Base-by-base conservation (phyloP, 2,329 filamentous ascomycete species). In the Venturia nashicola region DNA sequence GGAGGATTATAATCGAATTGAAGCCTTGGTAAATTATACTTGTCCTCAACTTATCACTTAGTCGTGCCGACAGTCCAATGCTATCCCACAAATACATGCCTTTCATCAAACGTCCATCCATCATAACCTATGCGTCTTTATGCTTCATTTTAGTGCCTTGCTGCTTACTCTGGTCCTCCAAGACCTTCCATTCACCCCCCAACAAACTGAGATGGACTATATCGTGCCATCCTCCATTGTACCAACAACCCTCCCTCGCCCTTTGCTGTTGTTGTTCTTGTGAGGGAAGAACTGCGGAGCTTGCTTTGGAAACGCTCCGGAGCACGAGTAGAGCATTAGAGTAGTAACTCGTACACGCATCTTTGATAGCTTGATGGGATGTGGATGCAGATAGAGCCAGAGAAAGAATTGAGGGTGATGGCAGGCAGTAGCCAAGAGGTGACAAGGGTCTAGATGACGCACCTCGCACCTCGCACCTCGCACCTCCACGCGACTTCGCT, bases 201-300 rank as follows among this genome's bases (percentile, higher is more conserved):
- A 63, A 57, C 27, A 54, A 3, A 8, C 44, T 14, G 2, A 57
- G n/a, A 2, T 4, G 14, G 16, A 57, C 32, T 57, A 40, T 20
- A 57, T 63, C 61, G 36, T 63, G 61, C 43, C 61, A 63, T 40
- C 3, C 48, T n/a, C 27, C 27, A 39, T 36, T 39, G n/a, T 18
- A 32, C 9, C 39, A 61, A 40, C 42, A 23, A 23, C 39, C 23
- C 32, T 61, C 60, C 40, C 60, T 44, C 34, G 32, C 40, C 43
- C 40, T 43, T 23, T 11, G 44, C 11, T 48, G n/a, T 48, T 20
- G 44, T 48, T 23, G 7, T 20, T 23, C n/a, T 7, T 23, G 44
- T 48, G n/a, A 23, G 44, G n/a, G 3, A 23, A 46, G 44, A 46
- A n/a, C 44, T 18, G 44, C 11, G 18, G 44, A 43, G 18, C 42